A percentile compares a stretch with the other conserved stretches of the same genome.
Conservation (phyloP, 352 stramenopile species). For the Globisporangium cystogenes region DNA sequence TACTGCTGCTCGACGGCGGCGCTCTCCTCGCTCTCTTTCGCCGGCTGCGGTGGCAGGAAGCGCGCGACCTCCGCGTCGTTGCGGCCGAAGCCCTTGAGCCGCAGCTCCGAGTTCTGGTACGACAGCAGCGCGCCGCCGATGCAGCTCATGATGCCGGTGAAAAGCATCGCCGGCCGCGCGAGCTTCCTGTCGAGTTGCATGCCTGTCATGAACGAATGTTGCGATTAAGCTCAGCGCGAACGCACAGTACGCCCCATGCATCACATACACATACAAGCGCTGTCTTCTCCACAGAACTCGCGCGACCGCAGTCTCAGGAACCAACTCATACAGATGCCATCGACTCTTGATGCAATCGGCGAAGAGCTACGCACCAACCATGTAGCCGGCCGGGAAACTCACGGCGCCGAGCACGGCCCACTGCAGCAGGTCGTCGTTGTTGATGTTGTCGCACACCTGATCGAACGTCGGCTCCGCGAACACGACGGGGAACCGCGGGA, state of each 20-base stretch:
- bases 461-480: conserved; percentile 48
- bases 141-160: conserved; percentile 66
- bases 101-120: conserved; percentile 78
- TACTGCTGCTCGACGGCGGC: background rate
- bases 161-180: conserved; percentile 63
- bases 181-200: conserved; percentile 54
- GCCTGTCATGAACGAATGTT: conserved; percentile 20
- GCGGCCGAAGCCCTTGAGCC: conserved; percentile 68
- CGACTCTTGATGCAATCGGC: too few species aligned
- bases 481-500: conserved; percentile 66
- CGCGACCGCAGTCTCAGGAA: too few species aligned
- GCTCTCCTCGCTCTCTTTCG: conserved; percentile 6
- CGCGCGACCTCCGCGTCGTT: conserved; percentile 68
- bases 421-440: conserved; percentile 36
- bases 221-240: conserved; percentile 1
- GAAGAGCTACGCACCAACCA: conserved; percentile 38
- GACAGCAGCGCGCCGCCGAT: conserved; percentile 52
- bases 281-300: too few species aligned
- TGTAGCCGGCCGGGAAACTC: conserved; percentile 68
- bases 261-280: background rate
- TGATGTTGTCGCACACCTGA: conserved; percentile 59
- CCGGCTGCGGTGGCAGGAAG: conserved; percentile 18
- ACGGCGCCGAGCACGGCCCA: conserved; percentile 29
- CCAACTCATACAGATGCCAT: background rate
- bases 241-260: too few species aligned